Conservation (phyloP, 495 filamentous ascomycete species). For the Barbatosphaeria neglecta region DNA sequence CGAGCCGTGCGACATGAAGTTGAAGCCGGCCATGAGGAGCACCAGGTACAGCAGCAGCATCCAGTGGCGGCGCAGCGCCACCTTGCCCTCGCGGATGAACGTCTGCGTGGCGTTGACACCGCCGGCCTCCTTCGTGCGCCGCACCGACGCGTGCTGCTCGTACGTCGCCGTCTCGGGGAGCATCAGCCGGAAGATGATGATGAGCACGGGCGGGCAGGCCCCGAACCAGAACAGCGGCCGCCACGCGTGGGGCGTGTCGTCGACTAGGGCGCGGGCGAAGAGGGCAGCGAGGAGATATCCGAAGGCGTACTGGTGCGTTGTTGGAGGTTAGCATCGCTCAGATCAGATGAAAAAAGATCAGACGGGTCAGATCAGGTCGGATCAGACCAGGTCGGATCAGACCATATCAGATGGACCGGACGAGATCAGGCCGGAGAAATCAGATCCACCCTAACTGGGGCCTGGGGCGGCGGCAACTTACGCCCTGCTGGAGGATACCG, state of each 20-base stretch:
- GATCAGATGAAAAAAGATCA: background rate
- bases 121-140: conserved; percentile 17
- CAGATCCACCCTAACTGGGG: too few relatives aligned
- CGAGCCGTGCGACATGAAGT: conserved; percentile 88
- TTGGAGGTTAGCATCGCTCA: background rate
- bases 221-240: conserved; percentile 83
- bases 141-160: conserved; percentile 47
- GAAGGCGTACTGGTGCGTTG: conserved; percentile 51
- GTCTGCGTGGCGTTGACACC: conserved; percentile 40
- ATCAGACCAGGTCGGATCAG: too few relatives aligned
- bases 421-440: too few relatives aligned
- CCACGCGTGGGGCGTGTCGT: conserved; percentile 64
- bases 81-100: conserved; percentile 64
- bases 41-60: conserved; percentile 68
- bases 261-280: conserved; percentile 61
- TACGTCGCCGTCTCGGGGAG: conserved; percentile 69
- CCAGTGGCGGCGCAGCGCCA: conserved; percentile 69
- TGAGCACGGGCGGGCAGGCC: conserved; percentile 64
- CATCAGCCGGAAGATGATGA: conserved; percentile 65
- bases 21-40: conserved; percentile 80
- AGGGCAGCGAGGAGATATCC: conserved; percentile 73
- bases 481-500: conserved; percentile 73
- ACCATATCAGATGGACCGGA: background rate
- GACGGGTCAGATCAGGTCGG: background rate
- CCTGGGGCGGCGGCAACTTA: background rate